phyloP scores from a whole-genome alignment of 371 early-diverging fungal genomes.

The Lichtheimia ramosa region DNA sequence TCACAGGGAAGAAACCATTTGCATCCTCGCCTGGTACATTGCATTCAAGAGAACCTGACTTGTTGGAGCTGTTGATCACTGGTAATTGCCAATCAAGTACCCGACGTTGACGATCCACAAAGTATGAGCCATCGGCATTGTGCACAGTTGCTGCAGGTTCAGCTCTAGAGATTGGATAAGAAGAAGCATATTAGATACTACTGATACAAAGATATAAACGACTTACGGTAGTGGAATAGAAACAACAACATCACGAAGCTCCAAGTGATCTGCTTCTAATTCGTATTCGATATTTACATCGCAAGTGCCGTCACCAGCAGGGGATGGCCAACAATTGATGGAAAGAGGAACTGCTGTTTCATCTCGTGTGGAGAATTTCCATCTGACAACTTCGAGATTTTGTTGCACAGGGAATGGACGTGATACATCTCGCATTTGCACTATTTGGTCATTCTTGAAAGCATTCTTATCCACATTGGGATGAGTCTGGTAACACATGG shows the following conservation, averaged over 20 bases:
- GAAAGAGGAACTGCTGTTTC: constrained; percentile 85
- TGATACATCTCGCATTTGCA: constrained; percentile 80
- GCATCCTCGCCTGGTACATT: constrained; percentile 78
- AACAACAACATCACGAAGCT: constrained; percentile 84
- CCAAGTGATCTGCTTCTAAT: constrained; percentile 71
- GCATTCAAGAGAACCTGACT: constrained; percentile 86
- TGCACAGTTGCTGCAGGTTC: constrained; percentile 72
- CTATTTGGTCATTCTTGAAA: constrained; percentile 69
- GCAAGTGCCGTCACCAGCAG: constrained; percentile 80
- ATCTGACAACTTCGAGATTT: constrained; percentile 83
- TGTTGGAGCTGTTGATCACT: constrained; percentile 72
- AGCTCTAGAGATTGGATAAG: too few species aligned
- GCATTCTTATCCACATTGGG: constrained; percentile 95
- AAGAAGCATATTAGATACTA: not conserved
- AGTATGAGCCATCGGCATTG: constrained; percentile 80
- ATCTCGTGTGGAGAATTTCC: constrained; percentile 81
- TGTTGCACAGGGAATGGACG: constrained; percentile 88
- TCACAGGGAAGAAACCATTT: constrained; percentile 88
- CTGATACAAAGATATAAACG: not conserved
- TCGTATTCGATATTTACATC: constrained; percentile 97
- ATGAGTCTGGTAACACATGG: constrained; percentile 69
- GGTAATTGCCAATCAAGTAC: constrained; percentile 89
- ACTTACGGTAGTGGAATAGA: constrained; percentile 88
- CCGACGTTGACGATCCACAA: constrained; percentile 68
- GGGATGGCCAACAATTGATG: constrained; percentile 97